Evolutionary conservation across 2,329 filamentous ascomycete genomes (phyloP).

Genomic region (Phialemoniopsis sp.): DNA sequence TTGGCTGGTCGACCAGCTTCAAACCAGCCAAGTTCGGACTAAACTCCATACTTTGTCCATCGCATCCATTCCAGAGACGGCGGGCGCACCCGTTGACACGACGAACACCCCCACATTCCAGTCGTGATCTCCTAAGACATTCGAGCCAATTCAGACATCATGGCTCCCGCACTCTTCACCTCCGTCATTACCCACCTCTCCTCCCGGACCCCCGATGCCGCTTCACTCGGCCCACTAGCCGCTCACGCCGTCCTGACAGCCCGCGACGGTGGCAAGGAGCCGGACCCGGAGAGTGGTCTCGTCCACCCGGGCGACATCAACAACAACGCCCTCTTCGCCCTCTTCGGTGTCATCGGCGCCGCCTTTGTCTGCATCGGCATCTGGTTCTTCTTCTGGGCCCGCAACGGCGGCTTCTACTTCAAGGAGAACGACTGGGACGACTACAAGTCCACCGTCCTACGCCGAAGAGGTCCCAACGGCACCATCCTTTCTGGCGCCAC

Average conservation of each 20-base stretch:
- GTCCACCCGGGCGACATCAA: conserved; percentile 54
- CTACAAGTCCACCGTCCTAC: conserved; percentile 91
- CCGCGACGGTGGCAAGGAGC: conserved; percentile 27
- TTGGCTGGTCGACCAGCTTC: conserved; percentile 17
- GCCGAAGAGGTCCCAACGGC: conserved; percentile 85
- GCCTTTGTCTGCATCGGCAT: conserved; percentile 71
- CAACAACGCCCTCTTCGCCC: conserved; percentile 71
- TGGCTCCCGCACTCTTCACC: conserved; percentile 35
- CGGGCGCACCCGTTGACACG: neutral
- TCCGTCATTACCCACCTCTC: conserved; percentile 23
- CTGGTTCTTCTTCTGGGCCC: conserved; percentile 99
- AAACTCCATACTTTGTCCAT: too few species aligned
- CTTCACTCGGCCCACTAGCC: conserved; percentile 33
- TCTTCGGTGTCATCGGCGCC: conserved; percentile 81
- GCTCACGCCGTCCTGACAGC: conserved; percentile 36
- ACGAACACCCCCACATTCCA: conserved; percentile 1
- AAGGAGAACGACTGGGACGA: conserved; percentile 90
- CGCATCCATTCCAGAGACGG: neutral
- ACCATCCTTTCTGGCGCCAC: conserved; percentile 81
- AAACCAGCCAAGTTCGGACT: conserved; percentile 12
- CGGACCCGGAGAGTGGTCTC: conserved; percentile 40
- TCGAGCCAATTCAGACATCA: conserved; percentile 10
- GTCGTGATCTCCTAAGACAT: conserved; percentile 4
- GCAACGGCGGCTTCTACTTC: conserved; percentile 91
- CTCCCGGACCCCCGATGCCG: conserved; percentile 9